Evolutionary conservation across 2,329 filamentous ascomycete species (phyloP), one percentile per base, ranked within the genome.

Genomic region (Stachybotrys echinatus): DNA sequence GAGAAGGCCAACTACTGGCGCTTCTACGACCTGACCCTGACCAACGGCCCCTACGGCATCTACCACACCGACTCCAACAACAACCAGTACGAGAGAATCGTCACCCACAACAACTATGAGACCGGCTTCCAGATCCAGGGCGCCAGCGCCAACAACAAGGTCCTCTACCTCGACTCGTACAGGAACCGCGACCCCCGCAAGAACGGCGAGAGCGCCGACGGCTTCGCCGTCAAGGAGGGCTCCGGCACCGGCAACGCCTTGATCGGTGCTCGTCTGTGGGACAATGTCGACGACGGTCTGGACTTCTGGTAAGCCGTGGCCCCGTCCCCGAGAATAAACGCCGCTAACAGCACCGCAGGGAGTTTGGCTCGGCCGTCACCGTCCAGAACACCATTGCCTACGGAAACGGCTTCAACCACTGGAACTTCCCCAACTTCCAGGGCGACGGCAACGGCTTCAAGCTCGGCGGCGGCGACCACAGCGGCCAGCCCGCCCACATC

Each of bases 201-300:
- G 63, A 77, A 77, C 42, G 74, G 74, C 14, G 74, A 77, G 58
- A 74, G 69, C 38, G 74, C 75, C 10, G 74, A 77, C 48, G 74
- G 74, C 1, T 73, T 77, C 42, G 74, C 67, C 2, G 71, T 68
- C 57, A 77, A 77, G 57, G 67, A 72, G 42, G 74, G 75, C 6
- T 64, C 59, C 2, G 74, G 74, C 3, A 65, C 66, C 19, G 74
- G 74, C 8, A 77, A 77, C 47, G 54, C 71, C 2, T 54, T 77
- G 6, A 67, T 68, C 23, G 72, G 71, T 6, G 70, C 73, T 0
- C 67, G 74, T 18, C 64, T 77, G 0, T 77, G 73, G 72, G 68
- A 77, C 48, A 77, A 77, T 27, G 74, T 76, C 6, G 74, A 77
- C 38, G 74, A 77, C 48, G 74, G 74, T 22, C 53, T 64, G 0